Percentiles rank a stretch among this genome's conserved stretches.
phyloP scores from a whole-genome alignment of 129 eudicot species.

The Oenanthe sinensis region DNA sequence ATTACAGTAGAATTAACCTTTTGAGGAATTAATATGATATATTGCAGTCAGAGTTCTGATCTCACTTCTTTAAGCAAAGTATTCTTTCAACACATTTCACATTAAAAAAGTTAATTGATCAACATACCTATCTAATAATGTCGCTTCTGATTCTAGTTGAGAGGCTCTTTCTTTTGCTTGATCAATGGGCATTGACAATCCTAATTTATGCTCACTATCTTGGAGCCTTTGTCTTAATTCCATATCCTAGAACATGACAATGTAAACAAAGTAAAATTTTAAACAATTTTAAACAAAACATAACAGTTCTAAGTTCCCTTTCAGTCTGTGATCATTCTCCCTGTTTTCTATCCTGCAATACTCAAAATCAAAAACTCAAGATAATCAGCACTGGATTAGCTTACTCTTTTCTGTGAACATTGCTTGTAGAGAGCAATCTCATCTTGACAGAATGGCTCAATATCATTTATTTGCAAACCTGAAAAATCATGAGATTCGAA shows the following conservation, averaged over 20 bases:
- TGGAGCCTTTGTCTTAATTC: conserved; percentile 78
- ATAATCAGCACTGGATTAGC: conserved; percentile 5
- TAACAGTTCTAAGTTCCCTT: neutral
- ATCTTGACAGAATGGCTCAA: conserved; percentile 97
- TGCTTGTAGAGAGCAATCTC: conserved; percentile 74
- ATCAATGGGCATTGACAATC: conserved; percentile 88
- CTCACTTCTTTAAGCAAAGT: neutral
- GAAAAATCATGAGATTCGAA: conserved; percentile 7
- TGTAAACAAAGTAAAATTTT: neutral
- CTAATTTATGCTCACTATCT: conserved; percentile 88
- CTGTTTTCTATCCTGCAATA: neutral
- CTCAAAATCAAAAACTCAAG: neutral
- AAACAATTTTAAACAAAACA: neutral
- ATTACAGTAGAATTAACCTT: no score
- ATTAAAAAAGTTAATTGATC: neutral
- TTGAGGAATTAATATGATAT: neutral
- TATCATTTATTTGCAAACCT: conserved; percentile 87
- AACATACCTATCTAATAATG: conserved; percentile 71
- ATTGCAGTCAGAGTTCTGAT: neutral
- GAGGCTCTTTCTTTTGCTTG: conserved; percentile 68
- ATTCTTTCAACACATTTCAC: neutral
- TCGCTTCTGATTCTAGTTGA: conserved; percentile 87
- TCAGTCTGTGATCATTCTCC: neutral
- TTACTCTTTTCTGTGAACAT: conserved; percentile 91
- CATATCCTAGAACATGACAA: conserved; percentile 47